These are phyloP conservation scores for Crotalaria pallida DNA, from an alignment of 306 rosid species.

Conservation along the genomic window DNA sequence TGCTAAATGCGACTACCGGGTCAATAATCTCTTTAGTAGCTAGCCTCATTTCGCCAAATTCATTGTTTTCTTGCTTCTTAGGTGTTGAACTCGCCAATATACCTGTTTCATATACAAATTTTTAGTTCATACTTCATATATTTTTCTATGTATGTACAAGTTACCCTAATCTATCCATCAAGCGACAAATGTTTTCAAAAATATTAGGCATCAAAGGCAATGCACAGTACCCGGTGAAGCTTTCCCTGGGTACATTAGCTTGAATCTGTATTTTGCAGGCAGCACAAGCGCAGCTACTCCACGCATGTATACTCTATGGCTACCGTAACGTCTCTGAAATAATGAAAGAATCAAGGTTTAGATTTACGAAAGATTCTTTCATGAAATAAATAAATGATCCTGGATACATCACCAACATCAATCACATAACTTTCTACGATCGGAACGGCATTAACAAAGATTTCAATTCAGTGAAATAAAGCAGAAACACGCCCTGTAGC, in stretches of 20 bases:
- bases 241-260: conserved; percentile 29
- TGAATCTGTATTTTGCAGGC: conserved; percentile 35
- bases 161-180: background rate
- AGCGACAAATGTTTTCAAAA: background rate
- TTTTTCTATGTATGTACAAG: background rate
- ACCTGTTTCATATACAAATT: conserved; percentile 33
- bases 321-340: background rate
- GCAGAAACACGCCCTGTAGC: too few species aligned
- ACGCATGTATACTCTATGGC: conserved; percentile 29
- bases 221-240: conserved; percentile 43
- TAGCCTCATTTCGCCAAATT: conserved; percentile 26
- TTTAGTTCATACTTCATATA: background rate
- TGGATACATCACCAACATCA: too few species aligned
- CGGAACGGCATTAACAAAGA: too few species aligned
- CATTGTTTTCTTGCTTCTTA: conserved; percentile 37
- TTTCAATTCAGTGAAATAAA: too few species aligned
- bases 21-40: conserved; percentile 40
- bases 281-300: conserved; percentile 20
- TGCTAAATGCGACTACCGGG: conserved; percentile 47
- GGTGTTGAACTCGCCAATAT: conserved; percentile 29
- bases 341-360: background rate
- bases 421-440: too few species aligned
- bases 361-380: background rate
- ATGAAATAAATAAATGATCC: background rate
- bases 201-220: background rate